Percentiles rank a stretch among this genome's conserved stretches.
Conservation (phyloP, 345 rosid genomes). For the Triadica sebifera region DNA sequence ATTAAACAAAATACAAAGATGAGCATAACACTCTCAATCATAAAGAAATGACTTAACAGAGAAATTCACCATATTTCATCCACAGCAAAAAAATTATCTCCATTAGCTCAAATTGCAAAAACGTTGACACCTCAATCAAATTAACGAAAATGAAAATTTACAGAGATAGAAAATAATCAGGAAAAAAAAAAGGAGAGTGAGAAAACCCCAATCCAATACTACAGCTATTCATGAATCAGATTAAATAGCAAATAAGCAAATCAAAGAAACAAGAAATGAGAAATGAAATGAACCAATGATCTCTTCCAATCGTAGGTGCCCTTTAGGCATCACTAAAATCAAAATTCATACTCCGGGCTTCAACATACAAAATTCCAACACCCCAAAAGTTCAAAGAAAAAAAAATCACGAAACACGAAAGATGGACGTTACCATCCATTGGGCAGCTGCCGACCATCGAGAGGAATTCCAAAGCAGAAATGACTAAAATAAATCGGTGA, state of each 20-base stretch:
- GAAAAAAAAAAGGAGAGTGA: background rate
- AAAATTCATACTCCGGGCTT: background rate
- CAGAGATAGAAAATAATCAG: background rate
- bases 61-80: background rate
- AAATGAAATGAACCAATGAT: background rate
- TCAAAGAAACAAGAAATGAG: background rate
- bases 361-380: too few relatives aligned
- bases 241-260: background rate
- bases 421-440: background rate
- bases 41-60: background rate
- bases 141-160: background rate
- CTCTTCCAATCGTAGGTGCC: background rate
- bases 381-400: too few relatives aligned
- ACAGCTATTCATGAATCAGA: constrained; percentile 1
- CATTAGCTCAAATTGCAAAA: background rate
- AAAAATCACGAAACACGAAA: too few relatives aligned
- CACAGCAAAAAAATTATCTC: background rate
- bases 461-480: background rate
- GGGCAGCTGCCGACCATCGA: background rate
- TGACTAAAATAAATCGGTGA: background rate
- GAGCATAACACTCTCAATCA: too few relatives aligned
- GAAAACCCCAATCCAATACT: background rate
- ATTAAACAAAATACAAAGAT: too few relatives aligned
- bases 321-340: background rate
- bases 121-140: background rate